These are phyloP conservation scores for Arachis monticola DNA, from an alignment of 331 rosid genomes.

Conservation along the genomic window DNA sequence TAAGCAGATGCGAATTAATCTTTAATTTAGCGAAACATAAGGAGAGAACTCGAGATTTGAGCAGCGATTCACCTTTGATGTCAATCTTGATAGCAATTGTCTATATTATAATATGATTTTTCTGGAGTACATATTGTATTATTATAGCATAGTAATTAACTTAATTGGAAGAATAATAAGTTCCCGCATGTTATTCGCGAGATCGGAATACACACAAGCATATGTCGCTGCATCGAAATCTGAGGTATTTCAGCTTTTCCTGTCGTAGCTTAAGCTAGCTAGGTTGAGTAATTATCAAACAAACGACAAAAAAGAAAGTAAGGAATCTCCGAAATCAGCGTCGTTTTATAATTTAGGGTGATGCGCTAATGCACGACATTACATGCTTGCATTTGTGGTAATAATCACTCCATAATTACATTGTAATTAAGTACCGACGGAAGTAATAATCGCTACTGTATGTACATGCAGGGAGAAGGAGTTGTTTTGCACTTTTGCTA, in stretches of 20 bases:
- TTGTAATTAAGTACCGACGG: neutral
- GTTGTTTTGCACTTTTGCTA: neutral
- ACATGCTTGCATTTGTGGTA: too few relatives aligned
- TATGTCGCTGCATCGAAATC: conserved; percentile 63
- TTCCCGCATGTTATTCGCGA: too few relatives aligned
- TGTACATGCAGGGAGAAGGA: neutral
- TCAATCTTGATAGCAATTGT: neutral
- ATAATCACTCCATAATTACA: neutral
- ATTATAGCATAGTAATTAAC: too few relatives aligned
- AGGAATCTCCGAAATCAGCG: conserved; percentile 76
- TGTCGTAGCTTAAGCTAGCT: neutral
- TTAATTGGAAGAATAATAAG: too few relatives aligned
- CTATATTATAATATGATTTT: neutral
- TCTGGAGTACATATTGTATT: too few relatives aligned
- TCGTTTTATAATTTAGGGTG: conserved; percentile 57
- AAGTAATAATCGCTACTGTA: conserved; percentile 5
- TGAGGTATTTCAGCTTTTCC: conserved; percentile 37
- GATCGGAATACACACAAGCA: conserved; percentile 49
- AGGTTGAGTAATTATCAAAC: conserved; percentile 50
- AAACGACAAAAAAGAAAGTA: conserved; percentile 66
- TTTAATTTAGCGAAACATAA: neutral
- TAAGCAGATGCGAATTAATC: neutral
- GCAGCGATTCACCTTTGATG: conserved; percentile 16
- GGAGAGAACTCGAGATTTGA: conserved; percentile 37
- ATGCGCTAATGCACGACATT: conserved; percentile 54